phyloP scores from a whole-genome alignment of 495 filamentous ascomycete species.

The Penicillium canariense region DNA sequence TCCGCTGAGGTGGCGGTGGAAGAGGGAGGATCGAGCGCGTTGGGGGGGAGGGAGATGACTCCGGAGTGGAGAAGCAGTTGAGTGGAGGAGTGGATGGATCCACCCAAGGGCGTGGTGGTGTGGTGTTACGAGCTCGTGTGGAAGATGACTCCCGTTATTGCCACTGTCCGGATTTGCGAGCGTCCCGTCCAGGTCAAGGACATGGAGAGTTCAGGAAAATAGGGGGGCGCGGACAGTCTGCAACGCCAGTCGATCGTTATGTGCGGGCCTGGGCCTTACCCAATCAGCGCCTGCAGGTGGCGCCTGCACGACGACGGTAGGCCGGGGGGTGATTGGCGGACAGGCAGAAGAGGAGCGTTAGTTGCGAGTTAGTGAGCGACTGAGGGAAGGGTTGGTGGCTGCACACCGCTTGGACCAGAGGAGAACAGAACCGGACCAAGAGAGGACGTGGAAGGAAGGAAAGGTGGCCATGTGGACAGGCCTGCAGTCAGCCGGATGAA shows the following conservation, averaged over 20 bases:
- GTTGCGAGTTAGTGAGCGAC: neutral
- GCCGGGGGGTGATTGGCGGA: constrained; percentile 8
- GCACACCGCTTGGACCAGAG: constrained; percentile 1
- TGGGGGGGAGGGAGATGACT: neutral
- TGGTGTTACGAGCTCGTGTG: neutral
- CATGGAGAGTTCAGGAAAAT: no score
- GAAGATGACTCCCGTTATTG: neutral
- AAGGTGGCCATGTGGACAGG: neutral
- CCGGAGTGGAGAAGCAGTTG: no score
- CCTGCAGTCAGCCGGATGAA: neutral
- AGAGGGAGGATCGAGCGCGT: neutral
- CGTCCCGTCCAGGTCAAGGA: no score
- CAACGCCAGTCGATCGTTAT: constrained; percentile 15
- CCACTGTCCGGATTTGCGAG: constrained; percentile 1
- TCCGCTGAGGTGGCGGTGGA: constrained; percentile 13
- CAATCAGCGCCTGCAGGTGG: constrained; percentile 20
- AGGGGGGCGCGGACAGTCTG: neutral
- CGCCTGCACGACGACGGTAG: constrained; percentile 15
- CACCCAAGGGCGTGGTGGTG: no score
- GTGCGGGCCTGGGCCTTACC: neutral
- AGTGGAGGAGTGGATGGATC: neutral
- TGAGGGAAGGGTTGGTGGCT: neutral
- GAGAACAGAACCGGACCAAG: no score
- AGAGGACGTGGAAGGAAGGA: neutral
- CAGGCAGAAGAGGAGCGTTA: neutral